Percentiles rank a stretch among this genome's conserved stretches.
phyloP scores from a whole-genome alignment of 23 red algal species.

The Gracilaria gracilis region DNA sequence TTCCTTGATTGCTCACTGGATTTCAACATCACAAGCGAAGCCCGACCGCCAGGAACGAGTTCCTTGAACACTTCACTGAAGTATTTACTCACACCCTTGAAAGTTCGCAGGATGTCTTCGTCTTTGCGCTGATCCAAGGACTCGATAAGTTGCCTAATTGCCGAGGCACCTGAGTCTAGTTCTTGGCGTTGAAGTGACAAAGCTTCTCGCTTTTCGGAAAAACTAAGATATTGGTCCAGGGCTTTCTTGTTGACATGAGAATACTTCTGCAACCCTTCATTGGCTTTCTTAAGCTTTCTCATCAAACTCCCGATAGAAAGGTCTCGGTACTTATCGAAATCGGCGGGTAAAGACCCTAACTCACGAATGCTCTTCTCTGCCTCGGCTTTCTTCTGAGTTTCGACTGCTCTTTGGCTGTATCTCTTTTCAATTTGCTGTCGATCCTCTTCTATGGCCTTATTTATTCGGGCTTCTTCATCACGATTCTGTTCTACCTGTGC shows the following conservation, averaged over 20 bases:
- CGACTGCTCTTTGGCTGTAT: constrained; percentile 59
- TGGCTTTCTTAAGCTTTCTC: constrained; percentile 65
- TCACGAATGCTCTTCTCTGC: constrained; percentile 85
- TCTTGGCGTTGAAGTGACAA: constrained; percentile 76
- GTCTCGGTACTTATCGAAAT: constrained; percentile 79
- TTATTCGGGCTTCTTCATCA: constrained; percentile 74
- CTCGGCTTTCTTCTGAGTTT: constrained; percentile 76
- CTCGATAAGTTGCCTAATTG: constrained; percentile 90
- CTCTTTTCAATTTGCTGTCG: constrained; percentile 69
- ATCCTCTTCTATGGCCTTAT: constrained; percentile 54
- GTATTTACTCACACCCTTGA: constrained; percentile 85
- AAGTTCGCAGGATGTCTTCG: constrained; percentile 93
- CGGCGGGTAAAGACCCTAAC: constrained; percentile 88
- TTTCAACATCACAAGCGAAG: constrained; percentile 90
- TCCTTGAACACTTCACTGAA: constrained; percentile 91
- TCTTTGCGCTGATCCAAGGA: constrained; percentile 94
- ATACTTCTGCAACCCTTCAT: constrained; percentile 78
- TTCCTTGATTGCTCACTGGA: constrained; percentile 33
- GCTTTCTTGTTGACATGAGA: constrained; percentile 99
- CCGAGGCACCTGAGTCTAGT: constrained; percentile 80
- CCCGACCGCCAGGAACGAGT: constrained; percentile 87
- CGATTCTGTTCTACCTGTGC: constrained; percentile 46
- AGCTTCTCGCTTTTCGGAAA: constrained; percentile 87
- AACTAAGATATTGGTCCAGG: constrained; percentile 93
- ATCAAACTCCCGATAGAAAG: constrained; percentile 52